These are phyloP conservation scores for Colletotrichum salicis DNA, from an alignment of 2,329 filamentous ascomycete species.

Conservation along the genomic window DNA sequence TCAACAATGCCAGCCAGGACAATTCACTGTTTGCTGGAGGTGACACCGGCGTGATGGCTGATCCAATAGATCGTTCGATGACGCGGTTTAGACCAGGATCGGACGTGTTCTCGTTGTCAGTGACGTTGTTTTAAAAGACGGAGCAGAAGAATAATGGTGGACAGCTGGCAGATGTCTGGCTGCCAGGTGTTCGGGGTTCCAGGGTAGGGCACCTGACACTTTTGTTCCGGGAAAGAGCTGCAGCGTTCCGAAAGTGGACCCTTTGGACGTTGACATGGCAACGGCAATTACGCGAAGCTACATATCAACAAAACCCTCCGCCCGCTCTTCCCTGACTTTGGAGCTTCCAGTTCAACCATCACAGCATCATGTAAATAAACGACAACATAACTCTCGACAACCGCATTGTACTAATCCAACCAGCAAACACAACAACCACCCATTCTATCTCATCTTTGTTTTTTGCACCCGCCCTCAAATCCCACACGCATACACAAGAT, in stretches of 20 bases:
- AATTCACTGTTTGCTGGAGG: background rate
- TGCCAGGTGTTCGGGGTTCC: conserved; percentile 10
- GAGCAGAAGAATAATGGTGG: background rate
- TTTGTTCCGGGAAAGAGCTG: conserved; percentile 21
- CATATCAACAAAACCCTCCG: conserved; percentile 37
- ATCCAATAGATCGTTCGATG: background rate
- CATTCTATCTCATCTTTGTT: conserved; percentile 22
- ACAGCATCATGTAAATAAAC: conserved; percentile 31
- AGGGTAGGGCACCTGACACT: conserved; percentile 2
- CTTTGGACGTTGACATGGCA: conserved; percentile 23
- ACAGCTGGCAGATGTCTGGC: background rate
- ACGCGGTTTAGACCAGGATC: conserved; percentile 12
- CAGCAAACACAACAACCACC: conserved; percentile 5
- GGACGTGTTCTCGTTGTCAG: background rate
- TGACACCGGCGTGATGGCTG: background rate
- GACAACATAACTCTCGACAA: conserved; percentile 13
- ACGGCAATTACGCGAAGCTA: conserved; percentile 34
- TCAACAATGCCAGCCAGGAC: background rate
- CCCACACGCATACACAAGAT: conserved; percentile 45
- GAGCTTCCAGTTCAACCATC: conserved; percentile 12
- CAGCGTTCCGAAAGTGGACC: conserved; percentile 25
- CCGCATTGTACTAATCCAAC: conserved; percentile 22
- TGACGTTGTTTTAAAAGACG: background rate
- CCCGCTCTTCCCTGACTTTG: conserved; percentile 21
- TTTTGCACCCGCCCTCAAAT: background rate